Conservation (phyloP, 345 rosid genomes). For the Leavenworthia alabamica region DNA sequence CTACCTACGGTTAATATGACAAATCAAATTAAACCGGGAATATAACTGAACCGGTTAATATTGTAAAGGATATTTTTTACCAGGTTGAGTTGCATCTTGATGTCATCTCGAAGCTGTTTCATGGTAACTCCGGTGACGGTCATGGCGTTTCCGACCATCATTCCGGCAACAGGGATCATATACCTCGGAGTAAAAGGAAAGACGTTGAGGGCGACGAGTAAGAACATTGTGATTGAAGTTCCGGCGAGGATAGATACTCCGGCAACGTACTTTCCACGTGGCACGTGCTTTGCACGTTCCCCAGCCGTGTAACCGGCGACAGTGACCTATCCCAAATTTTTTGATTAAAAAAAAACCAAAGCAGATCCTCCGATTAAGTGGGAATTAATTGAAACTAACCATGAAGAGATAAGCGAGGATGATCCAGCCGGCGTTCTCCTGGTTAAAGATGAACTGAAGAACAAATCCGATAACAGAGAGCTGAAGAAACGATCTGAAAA, state of each 20-base stretch:
- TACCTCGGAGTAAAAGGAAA: slow-evolving; percentile 92
- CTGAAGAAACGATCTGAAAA: slow-evolving; percentile 69
- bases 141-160: slow-evolving; percentile 98
- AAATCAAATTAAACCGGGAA: neutral
- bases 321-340: slow-evolving; percentile 34
- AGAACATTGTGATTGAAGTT: slow-evolving; percentile 60
- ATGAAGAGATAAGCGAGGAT: slow-evolving; percentile 81
- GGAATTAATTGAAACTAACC: slow-evolving; percentile 30
- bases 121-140: slow-evolving; percentile 89
- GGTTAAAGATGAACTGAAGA: slow-evolving; percentile 74
- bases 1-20: slow-evolving; percentile 43
- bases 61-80: slow-evolving; percentile 26
- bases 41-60: neutral
- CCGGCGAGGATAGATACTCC: slow-evolving; percentile 65
- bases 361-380: neutral
- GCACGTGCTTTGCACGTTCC: slow-evolving; percentile 75
- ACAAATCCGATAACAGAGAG: slow-evolving; percentile 83
- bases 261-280: slow-evolving; percentile 64
- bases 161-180: slow-evolving; percentile 80
- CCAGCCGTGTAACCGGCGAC: slow-evolving; percentile 92
- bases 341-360: neutral
- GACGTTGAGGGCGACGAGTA: slow-evolving; percentile 58
- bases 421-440: slow-evolving; percentile 55
- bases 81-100: slow-evolving; percentile 63
- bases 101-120: slow-evolving; percentile 81